Conservation (phyloP, 371 early-diverging fungal species). For the Mortierella sp. region DNA sequence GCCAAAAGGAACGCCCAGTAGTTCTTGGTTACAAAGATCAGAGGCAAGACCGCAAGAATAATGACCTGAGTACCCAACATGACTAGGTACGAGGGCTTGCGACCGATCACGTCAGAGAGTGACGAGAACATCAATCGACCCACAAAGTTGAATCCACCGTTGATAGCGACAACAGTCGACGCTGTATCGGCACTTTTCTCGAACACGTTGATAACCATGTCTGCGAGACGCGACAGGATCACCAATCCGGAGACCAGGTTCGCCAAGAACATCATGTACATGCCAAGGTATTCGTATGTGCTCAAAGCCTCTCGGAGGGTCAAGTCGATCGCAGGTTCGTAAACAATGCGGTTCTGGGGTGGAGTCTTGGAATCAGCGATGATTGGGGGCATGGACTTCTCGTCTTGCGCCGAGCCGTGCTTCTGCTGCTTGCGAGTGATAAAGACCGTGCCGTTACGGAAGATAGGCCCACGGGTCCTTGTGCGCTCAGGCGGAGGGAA, state of each 20-base stretch:
- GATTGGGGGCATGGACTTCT: conserved; percentile 37
- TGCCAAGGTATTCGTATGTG: conserved; percentile 50
- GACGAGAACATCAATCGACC: conserved; percentile 69
- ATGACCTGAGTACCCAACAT: conserved; percentile 63
- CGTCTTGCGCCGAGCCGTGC: conserved; percentile 32
- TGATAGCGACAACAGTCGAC: conserved; percentile 67
- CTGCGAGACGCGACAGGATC: conserved; percentile 70
- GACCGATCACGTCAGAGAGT: conserved; percentile 66
- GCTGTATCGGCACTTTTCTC: conserved; percentile 61
- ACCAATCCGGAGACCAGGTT: conserved; percentile 68
- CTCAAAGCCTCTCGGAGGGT: conserved; percentile 48
- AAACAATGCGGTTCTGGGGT: conserved; percentile 49
- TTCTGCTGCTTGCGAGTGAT: conserved; percentile 51
- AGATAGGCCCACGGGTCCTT: conserved; percentile 63
- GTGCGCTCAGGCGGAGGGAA: conserved; percentile 76
- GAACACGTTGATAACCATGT: conserved; percentile 66
- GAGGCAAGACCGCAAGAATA: conserved; percentile 61
- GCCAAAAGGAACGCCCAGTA: conserved; percentile 65
- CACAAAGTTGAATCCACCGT: conserved; percentile 71
- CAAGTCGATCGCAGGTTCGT: conserved; percentile 52
- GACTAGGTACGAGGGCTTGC: conserved; percentile 68
- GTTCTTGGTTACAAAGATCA: conserved; percentile 57
- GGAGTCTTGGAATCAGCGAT: conserved; percentile 48
- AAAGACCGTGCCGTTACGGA: conserved; percentile 56
- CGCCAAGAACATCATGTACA: conserved; percentile 64